Evolutionary conservation across 1,284 basidiomycete genomes (phyloP), one percentile per base, ranked within the genome.

Genomic region (Trametes versicolor): DNA sequence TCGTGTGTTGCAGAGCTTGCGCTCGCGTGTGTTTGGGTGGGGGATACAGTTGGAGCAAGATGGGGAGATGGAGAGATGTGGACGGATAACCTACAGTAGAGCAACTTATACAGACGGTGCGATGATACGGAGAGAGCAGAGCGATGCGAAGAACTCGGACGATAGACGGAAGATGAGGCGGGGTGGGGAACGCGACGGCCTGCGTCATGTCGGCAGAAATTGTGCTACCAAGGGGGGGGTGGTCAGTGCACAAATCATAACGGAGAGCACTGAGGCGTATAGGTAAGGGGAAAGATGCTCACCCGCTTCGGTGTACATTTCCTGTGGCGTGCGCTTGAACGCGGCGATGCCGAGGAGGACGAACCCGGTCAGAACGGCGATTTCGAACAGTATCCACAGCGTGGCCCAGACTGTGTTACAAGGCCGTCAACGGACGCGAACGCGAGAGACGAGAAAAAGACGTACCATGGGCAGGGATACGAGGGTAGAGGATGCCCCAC

Each of bases 341-440:
- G 84, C 84, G 62, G 81, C 84, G 41, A 94, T 85, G 19, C 92
- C 92, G 29, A 93, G 75, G 52, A 94, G 79, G 15, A 89, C 79
- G 75, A 94, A 94, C 4, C 84, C 90, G 63, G 87, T 87, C 50
- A 93, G 81, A 21, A 87, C 84, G 5, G 81, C 85, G 32, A 91
- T 71, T 71, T 91, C 85, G 74, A 94, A 93, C 2, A 90, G 62
- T 53, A 94, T 85, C 92, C 93, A 94, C 41, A 91, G 75, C 4
- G 84, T 77, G 21, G 90, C 91, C 92, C 92, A 94, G 61, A 89
- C 91, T 92, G 68, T 32, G 49, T 56, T 55, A 10, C 10, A 10
- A 32, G 29, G 13, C 8, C 6, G 8, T 56, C 19, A 55, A 39
- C 29, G 6, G 21, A 10, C 13, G 13, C 29, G 10, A 29, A 25